phyloP scores from a whole-genome alignment of 305 asterid genomes.

The Plantago lanceolata region DNA sequence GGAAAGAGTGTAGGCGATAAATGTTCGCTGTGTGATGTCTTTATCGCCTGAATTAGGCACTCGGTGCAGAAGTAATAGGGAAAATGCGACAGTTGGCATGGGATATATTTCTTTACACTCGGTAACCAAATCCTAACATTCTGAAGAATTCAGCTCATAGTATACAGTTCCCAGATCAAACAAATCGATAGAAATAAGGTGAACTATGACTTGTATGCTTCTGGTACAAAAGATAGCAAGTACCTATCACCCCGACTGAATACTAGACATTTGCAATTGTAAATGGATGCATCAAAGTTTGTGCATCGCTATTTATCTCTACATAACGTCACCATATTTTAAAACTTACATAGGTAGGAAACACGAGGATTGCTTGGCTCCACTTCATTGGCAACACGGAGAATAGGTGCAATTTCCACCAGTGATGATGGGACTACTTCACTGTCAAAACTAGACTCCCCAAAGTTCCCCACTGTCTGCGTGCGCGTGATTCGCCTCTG shows the following conservation, averaged over 20 bases:
- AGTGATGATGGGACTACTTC: slow-evolving; percentile 97
- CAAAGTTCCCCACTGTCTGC: slow-evolving; percentile 86
- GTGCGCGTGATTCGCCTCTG: slow-evolving; percentile 87
- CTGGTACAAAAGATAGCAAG: slow-evolving; percentile 1
- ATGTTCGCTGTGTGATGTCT: too few species aligned
- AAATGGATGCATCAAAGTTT: neutral
- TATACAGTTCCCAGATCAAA: slow-evolving; percentile 10
- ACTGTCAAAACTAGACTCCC: slow-evolving; percentile 85
- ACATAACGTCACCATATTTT: slow-evolving; percentile 9
- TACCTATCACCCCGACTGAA: neutral
- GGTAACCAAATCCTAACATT: slow-evolving; percentile 2
- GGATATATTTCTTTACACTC: slow-evolving; percentile 1
- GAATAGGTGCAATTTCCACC: slow-evolving; percentile 95
- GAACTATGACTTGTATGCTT: neutral
- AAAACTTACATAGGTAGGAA: slow-evolving; percentile 79
- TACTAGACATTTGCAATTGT: neutral
- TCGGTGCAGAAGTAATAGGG: too few species aligned
- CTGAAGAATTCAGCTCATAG: slow-evolving; percentile 5
- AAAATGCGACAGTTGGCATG: too few species aligned
- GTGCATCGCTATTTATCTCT: neutral
- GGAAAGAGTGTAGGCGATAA: too few species aligned
- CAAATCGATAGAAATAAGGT: slow-evolving; percentile 3
- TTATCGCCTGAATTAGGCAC: too few species aligned
- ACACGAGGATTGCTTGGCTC: slow-evolving; percentile 99
- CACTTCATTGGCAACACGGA: slow-evolving; percentile 99